Evolutionary conservation across 441 rosid genomes (phyloP), one percentile per base, ranked within the genome.

Genomic region (Lagerstroemia fauriei): DNA sequence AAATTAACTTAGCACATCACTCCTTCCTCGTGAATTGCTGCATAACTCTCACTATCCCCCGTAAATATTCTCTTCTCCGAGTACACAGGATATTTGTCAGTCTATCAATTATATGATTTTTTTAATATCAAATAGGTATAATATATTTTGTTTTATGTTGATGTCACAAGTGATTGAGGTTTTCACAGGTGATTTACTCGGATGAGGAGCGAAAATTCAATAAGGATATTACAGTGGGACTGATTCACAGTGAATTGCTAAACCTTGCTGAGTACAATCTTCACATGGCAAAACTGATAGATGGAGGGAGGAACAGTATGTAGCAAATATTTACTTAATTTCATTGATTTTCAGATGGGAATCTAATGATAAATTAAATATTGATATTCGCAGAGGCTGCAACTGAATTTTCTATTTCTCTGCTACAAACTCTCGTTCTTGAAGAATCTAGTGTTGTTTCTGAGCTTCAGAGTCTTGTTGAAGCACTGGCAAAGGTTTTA

Each of bases 261-360:
- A 95, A 93, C 87, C 94, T 97, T 76, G 97, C 99, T 0, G 98
- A 97, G 87, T 97, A 97, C 90, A 95, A 95, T 85, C 93, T 92
- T 80, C 98, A 93, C 81, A 94, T 97, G 94, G 98, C 98, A 46
- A 95, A 97, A 88, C 95, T 90, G 85, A 93, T 95, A 77, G 99
- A 97, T 85, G 98, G 99, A 73, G 99, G 98, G 85, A 91, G 94
- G 88, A 92, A 95, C 84, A 97, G 99, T 97, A 93, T 44, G 97
- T 88, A 77, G 38, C 73, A 57, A 11, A 24, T 63, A 73, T 78
- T 70, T 72, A 77, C 46, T 47, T 85, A 38, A 44, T 50, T 12
- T n/a, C 71, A 70, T n/a, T 79, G 78, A 10, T 73, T 72, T 47
- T n/a, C 5, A 18, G 41, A 27, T 16, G 51, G 78, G 34, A 24